These are phyloP conservation scores for Mycosphaerella arachidis DNA, from an alignment of 2,329 filamentous ascomycete genomes.

Conservation along the genomic window DNA sequence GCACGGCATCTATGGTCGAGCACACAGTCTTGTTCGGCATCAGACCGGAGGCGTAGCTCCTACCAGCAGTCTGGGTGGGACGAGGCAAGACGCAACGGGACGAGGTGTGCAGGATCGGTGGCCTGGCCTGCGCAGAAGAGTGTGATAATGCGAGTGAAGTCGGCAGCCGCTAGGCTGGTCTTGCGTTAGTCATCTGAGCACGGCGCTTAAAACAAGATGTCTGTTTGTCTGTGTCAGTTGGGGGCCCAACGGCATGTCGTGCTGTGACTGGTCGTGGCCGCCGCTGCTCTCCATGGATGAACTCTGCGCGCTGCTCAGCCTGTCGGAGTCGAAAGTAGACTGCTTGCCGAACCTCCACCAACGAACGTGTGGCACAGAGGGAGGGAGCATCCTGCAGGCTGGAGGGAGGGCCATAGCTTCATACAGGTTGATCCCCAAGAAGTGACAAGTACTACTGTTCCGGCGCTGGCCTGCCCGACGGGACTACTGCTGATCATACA, in stretches of 20 bases:
- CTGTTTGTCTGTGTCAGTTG: background rate
- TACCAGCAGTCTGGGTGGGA: background rate
- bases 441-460: background rate
- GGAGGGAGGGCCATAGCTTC: background rate
- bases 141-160: constrained; percentile 4
- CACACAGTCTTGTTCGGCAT: background rate
- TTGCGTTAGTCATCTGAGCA: background rate
- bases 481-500: background rate
- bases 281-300: background rate
- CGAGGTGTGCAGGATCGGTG: background rate
- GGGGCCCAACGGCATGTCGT: background rate
- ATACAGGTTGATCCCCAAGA: background rate
- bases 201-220: background rate
- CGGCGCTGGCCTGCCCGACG: background rate
- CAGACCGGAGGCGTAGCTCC: background rate
- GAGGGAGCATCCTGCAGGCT: background rate
- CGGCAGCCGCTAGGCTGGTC: background rate
- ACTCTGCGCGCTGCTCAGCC: background rate
- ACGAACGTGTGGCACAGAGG: background rate
- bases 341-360: background rate
- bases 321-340: background rate
- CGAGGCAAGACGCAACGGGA: background rate
- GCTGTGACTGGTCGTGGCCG: background rate
- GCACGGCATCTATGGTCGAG: background rate
- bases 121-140: background rate